Percentiles rank a stretch among this genome's conserved stretches.
phyloP scores from a whole-genome alignment of 805 yeast genomes.

The Candida ovalis region DNA sequence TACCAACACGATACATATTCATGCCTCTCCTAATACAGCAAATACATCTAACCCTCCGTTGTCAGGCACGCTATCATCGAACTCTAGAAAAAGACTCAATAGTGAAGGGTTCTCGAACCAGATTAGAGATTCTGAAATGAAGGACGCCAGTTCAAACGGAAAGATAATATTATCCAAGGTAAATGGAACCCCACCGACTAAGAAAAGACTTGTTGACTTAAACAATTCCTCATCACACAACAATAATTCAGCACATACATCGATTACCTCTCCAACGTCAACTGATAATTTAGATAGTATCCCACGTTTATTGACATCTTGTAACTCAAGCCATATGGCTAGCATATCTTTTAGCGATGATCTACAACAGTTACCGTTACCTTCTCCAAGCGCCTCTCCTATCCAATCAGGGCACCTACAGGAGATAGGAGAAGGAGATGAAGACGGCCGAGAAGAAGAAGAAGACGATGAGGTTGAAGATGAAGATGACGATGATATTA shows the following conservation, averaged over 20 bases:
- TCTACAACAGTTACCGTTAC: constrained; percentile 49
- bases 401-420: constrained; percentile 31
- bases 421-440: constrained; percentile 18
- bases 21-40: neutral
- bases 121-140: constrained; percentile 17
- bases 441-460: constrained; percentile 2
- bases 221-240: neutral
- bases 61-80: neutral
- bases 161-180: constrained; percentile 9
- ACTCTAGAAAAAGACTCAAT: constrained; percentile 18
- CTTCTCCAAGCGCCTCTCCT: constrained; percentile 67
- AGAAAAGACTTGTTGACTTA: constrained; percentile 18
- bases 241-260: neutral
- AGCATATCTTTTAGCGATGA: constrained; percentile 19
- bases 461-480: constrained; percentile 2
- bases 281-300: constrained; percentile 10
- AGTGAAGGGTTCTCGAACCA: constrained; percentile 9
- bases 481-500: neutral
- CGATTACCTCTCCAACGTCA: constrained; percentile 16
- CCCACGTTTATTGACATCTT: constrained; percentile 13
- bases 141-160: constrained; percentile 14
- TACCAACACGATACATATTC: neutral
- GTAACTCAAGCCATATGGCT: constrained; percentile 5
- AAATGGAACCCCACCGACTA: constrained; percentile 18
- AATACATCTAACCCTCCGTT: neutral